Evolutionary conservation across 805 yeast genomes (phyloP), one percentile per base, ranked within the genome.

Genomic region (Ogataea nakhonphanomensis): DNA sequence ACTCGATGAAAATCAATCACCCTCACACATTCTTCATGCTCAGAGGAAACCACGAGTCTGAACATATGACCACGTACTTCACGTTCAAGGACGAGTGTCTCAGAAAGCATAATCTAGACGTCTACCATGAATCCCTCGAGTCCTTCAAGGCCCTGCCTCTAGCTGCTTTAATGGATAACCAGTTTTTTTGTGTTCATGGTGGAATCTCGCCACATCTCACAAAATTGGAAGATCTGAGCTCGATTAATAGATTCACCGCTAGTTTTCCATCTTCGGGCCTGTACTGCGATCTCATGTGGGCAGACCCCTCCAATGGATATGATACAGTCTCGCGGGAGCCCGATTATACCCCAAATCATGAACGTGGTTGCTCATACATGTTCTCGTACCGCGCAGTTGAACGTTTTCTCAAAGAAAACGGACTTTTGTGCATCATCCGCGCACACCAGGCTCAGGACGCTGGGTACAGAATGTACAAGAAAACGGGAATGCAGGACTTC

Each of bases 391-490:
- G 73, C 54, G 95, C 96, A 0, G 75, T 83, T 2, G 81, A 89
- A 54, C 75, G 75, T 31, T 90, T 91, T 55, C 69, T 91, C 51
- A 82, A 83, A 45, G 70, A 78, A 38, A 91, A 88, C 31, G 84
- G 85, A 14, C 68, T 91, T 24, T 66, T 91, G 26, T 81, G 90
- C 12, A 77, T 91, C 23, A 87, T 91, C 31, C 73, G 98, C 44
- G 98, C 97, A 1, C 98, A 91, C 62, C 97, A 91, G 65, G 96
- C 97, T 1, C 97, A 91, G 63, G 96, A 90, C 63, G 88, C 91
- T 3, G 98, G 98, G 25, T 90, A 88, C 66, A 70, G 96, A 57
- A 90, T 91, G 86, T 90, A 90, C 66, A 82, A 82, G 54, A 78
- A 84, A 45, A 84, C 95, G 3, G 77, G 78, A 41, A 72, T 84